A percentile compares a stretch with the other conserved stretches of the same genome.
These are phyloP conservation scores for Aspergillus mulundensis DNA, from an alignment of 495 filamentous ascomycete genomes.

Conservation along the genomic window DNA sequence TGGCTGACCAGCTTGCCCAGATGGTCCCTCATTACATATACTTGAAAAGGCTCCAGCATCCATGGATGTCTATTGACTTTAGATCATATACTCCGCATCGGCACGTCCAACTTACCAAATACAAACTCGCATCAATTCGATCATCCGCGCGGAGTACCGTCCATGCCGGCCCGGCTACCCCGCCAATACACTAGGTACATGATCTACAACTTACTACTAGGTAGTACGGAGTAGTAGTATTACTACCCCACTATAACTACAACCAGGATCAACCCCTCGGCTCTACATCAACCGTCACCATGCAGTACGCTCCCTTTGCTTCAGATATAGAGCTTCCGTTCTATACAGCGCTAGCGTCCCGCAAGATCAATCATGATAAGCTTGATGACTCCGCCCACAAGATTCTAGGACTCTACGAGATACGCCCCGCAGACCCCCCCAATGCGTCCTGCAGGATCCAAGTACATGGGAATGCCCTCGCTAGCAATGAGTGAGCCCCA, in stretches of 20 bases:
- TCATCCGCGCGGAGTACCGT: no score
- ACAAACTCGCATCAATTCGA: no score
- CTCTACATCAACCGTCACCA: slow-evolving; percentile 12
- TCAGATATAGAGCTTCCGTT: slow-evolving; percentile 95
- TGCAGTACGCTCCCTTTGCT: slow-evolving; percentile 75
- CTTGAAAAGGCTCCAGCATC: no score
- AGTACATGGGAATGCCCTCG: slow-evolving; percentile 80
- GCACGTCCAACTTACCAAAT: no score
- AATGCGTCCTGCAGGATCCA: slow-evolving; percentile 79
- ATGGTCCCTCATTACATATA: no score
- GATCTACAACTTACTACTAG: no score
- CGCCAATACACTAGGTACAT: no score
- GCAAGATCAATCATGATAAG: slow-evolving; percentile 94
- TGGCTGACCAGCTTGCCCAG: no score
- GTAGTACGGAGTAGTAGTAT: no score
- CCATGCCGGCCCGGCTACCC: no score
- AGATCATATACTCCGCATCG: no score
- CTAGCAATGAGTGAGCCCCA: slow-evolving; percentile 69
- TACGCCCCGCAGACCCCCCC: slow-evolving; percentile 62
- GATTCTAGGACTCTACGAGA: slow-evolving; percentile 85
- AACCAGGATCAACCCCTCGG: neutral
- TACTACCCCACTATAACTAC: slow-evolving; percentile 3
- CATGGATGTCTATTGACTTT: no score
- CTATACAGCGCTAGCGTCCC: slow-evolving; percentile 80
- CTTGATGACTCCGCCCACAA: slow-evolving; percentile 86